Base-by-base conservation (phyloP, 495 filamentous ascomycete species). In the Penicillium nucicola region DNA sequence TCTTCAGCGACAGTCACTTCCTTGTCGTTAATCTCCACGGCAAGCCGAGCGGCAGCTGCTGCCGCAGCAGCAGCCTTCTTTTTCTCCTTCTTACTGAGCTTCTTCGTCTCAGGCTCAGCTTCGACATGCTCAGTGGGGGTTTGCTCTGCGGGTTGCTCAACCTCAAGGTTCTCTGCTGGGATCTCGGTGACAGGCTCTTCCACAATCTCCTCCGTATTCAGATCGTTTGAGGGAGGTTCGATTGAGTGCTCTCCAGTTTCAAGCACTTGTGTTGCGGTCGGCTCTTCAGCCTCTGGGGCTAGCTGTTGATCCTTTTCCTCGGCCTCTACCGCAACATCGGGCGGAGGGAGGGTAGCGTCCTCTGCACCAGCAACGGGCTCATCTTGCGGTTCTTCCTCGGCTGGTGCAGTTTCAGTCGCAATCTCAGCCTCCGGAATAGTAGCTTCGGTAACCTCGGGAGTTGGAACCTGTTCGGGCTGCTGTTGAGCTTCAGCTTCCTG, bases 71-170 rank as follows among this genome's bases (percentile, higher is more conserved):
- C 49, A 9, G 57, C 52, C 40, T 42, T 43, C 48, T 55, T 60
- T 36, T 55, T 56, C 28, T 55, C 51, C 31, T 63, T 67, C 48
- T 65, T 67, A 18, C 40, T 60, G 50, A 52, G 51, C 49, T 63
- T 60, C 25, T 51, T 58, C 33, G 7, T 14, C 38, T 53, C 50
- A 12, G 22, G 42, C 22, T 30, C 30, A 3, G 30, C 23, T 17
- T 44, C 52, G 6, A 18, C 3, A 6, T 13, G 1, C 18, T 52
- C 56, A 13, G 34, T 12, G 3, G 11, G 4, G 4, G 13, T 9
- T 36, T 42, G 31, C 9, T 49, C 45, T 5, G n/a, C 13, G 25
- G 23, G 5, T 20, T 20, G 14, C n/a, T 54, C 38, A 13, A 18
- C 19, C 5, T 37, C 41, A 20, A 18, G 20, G 9, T 9, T 9